phyloP scores from a whole-genome alignment of 2,329 filamentous ascomycete genomes.

The Colletotrichum nymphaeae region DNA sequence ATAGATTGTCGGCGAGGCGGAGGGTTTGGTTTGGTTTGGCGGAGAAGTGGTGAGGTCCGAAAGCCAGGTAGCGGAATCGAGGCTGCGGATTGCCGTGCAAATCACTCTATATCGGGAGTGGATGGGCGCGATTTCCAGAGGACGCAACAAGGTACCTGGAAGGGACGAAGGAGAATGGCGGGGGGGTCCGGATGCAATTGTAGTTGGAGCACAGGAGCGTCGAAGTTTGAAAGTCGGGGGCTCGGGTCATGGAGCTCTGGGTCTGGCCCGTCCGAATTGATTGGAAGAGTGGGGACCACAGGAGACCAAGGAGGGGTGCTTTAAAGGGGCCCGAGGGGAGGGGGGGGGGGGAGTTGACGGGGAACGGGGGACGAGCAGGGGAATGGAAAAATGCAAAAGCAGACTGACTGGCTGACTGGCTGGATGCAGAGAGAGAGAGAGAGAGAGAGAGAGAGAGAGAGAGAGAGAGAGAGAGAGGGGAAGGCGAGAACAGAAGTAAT shows the following conservation, averaged over 20 bases:
- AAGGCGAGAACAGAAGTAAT: neutral
- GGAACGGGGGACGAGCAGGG: conserved; percentile 28
- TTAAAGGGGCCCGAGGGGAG: neutral
- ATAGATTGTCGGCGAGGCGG: conserved; percentile 12
- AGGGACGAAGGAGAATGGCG: conserved; percentile 29
- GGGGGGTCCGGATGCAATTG: conserved; percentile 34
- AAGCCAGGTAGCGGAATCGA: conserved; percentile 2
- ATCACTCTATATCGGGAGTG: conserved; percentile 29
- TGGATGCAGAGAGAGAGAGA: neutral
- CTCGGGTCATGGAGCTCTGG: conserved; percentile 29
- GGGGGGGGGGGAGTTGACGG: conserved; percentile 10
- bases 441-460: neutral
- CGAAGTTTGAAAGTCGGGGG: conserved; percentile 31
- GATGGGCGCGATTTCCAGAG: conserved; percentile 14
- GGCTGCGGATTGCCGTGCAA: conserved; percentile 23
- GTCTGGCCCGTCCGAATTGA: conserved; percentile 35
- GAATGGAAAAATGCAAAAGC: conserved; percentile 18
- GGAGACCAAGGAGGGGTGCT: conserved; percentile 13
- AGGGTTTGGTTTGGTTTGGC: neutral
- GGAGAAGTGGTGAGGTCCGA: conserved; percentile 8
- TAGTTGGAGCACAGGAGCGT: conserved; percentile 33
- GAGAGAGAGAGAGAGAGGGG: neutral
- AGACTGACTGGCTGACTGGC: conserved; percentile 3
- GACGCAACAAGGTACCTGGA: conserved; percentile 31
- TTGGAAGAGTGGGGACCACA: conserved; percentile 32